Base-by-base conservation (phyloP, 2,329 filamentous ascomycete species). In the Furcasterigmium furcatum region DNA sequence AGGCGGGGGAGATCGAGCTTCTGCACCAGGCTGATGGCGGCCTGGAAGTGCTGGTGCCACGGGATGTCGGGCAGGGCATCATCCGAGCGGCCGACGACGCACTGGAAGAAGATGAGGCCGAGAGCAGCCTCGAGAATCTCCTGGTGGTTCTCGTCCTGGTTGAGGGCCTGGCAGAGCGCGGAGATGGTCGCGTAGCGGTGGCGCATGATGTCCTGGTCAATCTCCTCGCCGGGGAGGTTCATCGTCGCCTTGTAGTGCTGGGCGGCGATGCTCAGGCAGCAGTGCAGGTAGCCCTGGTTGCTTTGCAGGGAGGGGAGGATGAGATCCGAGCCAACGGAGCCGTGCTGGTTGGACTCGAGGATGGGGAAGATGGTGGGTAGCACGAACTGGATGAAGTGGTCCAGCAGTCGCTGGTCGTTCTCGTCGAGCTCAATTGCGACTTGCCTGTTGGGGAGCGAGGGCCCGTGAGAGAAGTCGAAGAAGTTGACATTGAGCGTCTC, bases 21-120 rank as follows among this genome's bases (percentile, higher is more conserved):
- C 63, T 87, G 82, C 20, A 96, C 88, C 44, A 97, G 77, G 56
- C 84, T 91, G 55, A 87, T 86, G 18, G 87, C 92, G 4, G 91
- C 91, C 64, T 95, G 87, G 72, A 97, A 96, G 72, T 99, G 94
- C 64, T 95, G 88, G 71, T 92, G 88, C 94, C 94, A 99, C 19
- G 91, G 85, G 56, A 97, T 95, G 62, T 97, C 91, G 14, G 89
- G 87, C 20, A 96, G 81, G 39, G 80, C 80, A 61, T 96, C 90
- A 57, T 94, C 87, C 29, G 87, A 84, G 57, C 88, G 82, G 44
- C 92, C 92, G 52, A 97, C 92, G 21, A 89, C 86, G 70, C 88
- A 94, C 63, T 96, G 90, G 73, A 96, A 95, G 72, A 96, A 94
- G 63, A 96, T 96, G 81, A 97, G 91, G 43, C 88, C 91, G 5